phyloP scores from a whole-genome alignment of 202 grass and related monocot genomes.

The Panicum virgatum region DNA sequence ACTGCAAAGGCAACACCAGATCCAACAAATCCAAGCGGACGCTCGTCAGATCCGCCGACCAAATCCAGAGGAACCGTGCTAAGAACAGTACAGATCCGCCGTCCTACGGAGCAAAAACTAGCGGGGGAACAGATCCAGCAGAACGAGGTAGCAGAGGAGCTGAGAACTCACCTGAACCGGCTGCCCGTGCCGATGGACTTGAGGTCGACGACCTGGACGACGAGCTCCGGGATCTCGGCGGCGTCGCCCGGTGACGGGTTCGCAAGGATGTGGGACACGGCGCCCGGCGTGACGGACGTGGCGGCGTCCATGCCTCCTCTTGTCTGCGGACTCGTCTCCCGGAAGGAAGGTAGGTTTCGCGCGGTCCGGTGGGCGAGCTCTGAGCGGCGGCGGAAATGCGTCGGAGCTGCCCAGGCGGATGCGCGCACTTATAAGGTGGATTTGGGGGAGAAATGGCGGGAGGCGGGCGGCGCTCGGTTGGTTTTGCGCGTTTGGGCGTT shows the following conservation, averaged over 20 bases:
- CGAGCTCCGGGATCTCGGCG: conserved; percentile 50
- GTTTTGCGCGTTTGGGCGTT: conserved; percentile 13
- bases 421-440: conserved; percentile 40
- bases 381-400: conserved; percentile 21
- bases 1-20: conserved; percentile 44
- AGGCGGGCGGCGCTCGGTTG: conserved; percentile 8
- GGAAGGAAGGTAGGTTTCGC: not conserved
- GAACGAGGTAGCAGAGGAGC: not conserved
- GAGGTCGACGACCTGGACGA: conserved; percentile 94
- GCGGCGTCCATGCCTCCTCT: conserved; percentile 26
- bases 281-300: conserved; percentile 51
- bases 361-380: not conserved
- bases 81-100: not conserved
- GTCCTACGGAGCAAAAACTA: not conserved
- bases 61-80: not conserved
- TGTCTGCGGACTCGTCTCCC: not conserved
- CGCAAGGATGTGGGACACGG: conserved; percentile 53
- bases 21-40: not conserved
- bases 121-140: not conserved
- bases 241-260: conserved; percentile 51
- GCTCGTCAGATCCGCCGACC: not conserved
- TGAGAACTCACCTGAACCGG: conserved; percentile 69
- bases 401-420: conserved; percentile 16
- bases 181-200: conserved; percentile 60
- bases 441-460: conserved; percentile 17